Evolutionary conservation across 768 basidiomycete genomes (phyloP).

Genomic region (Suillus cothurnatus): DNA sequence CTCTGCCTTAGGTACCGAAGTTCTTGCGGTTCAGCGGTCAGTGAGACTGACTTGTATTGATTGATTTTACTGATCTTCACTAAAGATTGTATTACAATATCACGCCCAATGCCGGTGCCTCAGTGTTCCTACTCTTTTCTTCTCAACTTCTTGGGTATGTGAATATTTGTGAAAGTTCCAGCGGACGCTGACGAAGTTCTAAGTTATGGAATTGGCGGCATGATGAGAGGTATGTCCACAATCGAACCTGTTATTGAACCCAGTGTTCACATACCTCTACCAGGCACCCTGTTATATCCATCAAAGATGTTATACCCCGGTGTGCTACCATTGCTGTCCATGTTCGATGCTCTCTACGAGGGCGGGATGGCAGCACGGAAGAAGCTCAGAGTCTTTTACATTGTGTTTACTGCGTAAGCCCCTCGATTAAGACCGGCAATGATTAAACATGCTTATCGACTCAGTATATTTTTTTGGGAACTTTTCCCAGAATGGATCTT

Average conservation of each 20-base stretch:
- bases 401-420: constrained; percentile 42
- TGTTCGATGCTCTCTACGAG: constrained; percentile 50
- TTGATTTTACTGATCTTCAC: background rate
- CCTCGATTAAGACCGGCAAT: background rate
- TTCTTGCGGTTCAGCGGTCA: constrained; percentile 46
- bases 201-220: constrained; percentile 42
- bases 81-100: constrained; percentile 44
- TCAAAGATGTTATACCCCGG: constrained; percentile 55
- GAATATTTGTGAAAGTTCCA: background rate
- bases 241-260: background rate
- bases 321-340: constrained; percentile 47
- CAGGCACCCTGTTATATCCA: constrained; percentile 51
- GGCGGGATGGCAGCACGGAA: constrained; percentile 38
- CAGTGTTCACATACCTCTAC: background rate
- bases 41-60: background rate
- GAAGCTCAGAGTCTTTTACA: constrained; percentile 49
- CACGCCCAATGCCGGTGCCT: constrained; percentile 46
- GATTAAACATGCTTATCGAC: constrained; percentile 8
- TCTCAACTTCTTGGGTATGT: constrained; percentile 39
- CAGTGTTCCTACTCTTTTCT: constrained; percentile 41
- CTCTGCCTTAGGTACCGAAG: constrained; percentile 50
- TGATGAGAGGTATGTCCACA: constrained; percentile 41
- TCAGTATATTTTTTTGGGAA: constrained; percentile 35
- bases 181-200: background rate
- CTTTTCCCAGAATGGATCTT: constrained; percentile 41